Conservation (phyloP, 768 basidiomycete genomes). For the Candolleomyces eurysporus region DNA sequence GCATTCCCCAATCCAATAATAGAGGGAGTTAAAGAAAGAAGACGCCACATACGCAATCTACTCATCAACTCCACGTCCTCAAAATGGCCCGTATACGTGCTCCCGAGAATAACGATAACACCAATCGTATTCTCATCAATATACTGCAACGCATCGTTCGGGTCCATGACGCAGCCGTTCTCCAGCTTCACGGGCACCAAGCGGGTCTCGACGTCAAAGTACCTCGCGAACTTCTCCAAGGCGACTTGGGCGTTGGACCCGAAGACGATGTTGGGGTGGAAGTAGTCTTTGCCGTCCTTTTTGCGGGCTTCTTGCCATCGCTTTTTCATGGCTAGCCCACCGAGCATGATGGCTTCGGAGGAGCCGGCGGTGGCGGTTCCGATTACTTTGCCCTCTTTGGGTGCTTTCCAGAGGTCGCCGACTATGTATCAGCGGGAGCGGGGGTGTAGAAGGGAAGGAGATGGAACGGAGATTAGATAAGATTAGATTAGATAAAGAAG, state of each 20-base stretch:
- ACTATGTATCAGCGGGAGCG: conserved; percentile 22
- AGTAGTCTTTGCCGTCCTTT: conserved; percentile 52
- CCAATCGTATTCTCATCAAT: conserved; percentile 74
- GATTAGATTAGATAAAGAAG: not conserved
- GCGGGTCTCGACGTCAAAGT: conserved; percentile 63
- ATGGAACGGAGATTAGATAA: not conserved
- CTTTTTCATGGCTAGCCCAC: conserved; percentile 68
- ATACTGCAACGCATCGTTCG: conserved; percentile 52
- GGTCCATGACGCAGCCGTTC: conserved; percentile 53
- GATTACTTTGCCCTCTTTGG: conserved; percentile 50
- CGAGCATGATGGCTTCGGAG: conserved; percentile 69
- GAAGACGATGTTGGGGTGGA: conserved; percentile 58
- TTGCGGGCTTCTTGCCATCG: conserved; percentile 65
- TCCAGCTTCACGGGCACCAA: conserved; percentile 43
- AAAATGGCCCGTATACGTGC: conserved; percentile 62
- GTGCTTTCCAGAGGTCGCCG: conserved; percentile 65
- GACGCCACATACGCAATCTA: conserved; percentile 35
- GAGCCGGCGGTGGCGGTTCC: conserved; percentile 67
- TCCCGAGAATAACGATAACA: conserved; percentile 54
- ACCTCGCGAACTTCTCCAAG: conserved; percentile 64
- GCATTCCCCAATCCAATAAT: no score
- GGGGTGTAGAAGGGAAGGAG: not conserved
- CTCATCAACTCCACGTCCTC: conserved; percentile 59
- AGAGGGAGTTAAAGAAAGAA: not conserved
- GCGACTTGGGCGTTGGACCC: conserved; percentile 64